Conservation (phyloP, 768 basidiomycete genomes). For the Tulasnella sp. region DNA sequence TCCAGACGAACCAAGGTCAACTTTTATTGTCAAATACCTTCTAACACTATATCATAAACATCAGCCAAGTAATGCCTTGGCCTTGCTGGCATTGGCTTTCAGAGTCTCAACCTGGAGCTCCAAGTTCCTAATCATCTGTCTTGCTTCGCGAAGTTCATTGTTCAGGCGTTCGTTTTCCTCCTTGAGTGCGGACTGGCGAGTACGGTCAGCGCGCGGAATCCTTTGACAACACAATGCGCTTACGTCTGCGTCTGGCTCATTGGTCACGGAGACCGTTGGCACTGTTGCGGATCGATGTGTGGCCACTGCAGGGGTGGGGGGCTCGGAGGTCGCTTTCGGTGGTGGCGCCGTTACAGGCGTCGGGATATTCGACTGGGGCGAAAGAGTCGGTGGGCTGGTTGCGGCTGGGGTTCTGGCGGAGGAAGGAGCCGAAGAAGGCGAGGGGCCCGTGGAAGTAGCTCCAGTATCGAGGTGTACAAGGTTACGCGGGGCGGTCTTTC, state of each 20-base stretch:
- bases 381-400: background rate
- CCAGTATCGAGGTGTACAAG: slow-evolving; percentile 71
- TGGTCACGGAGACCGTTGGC: background rate
- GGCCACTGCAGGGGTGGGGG: background rate
- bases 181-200: slow-evolving; percentile 24
- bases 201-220: background rate
- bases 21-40: too few species aligned
- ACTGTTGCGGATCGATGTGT: background rate
- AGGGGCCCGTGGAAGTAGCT: slow-evolving; percentile 22
- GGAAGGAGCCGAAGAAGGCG: slow-evolving; percentile 25
- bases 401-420: slow-evolving; percentile 15
- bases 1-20: too few species aligned
- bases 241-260: slow-evolving; percentile 6
- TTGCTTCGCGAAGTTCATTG: slow-evolving; percentile 61
- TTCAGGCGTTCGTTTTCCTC: slow-evolving; percentile 52
- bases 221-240: background rate
- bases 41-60: background rate
- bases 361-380: slow-evolving; percentile 17
- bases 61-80: slow-evolving; percentile 44
- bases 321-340: background rate
- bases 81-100: slow-evolving; percentile 62
- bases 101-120: slow-evolving; percentile 71
- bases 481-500: slow-evolving; percentile 67
- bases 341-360: background rate
- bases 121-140: slow-evolving; percentile 68